Evolutionary conservation across 2,329 filamentous ascomycete genomes (phyloP).

Genomic region (Epichloe uncinata): DNA sequence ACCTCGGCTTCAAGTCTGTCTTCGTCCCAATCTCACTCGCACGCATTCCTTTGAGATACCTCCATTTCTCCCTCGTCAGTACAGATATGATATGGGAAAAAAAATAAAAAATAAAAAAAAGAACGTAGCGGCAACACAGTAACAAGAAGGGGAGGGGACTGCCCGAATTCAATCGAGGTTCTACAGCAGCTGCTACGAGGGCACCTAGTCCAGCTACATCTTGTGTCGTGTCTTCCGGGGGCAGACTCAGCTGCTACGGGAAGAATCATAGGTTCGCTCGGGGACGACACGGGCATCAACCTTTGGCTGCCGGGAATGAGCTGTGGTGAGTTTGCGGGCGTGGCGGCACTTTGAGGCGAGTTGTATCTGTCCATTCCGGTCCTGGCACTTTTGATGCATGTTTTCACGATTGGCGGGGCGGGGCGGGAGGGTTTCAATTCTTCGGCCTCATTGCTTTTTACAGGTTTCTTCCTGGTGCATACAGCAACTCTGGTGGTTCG

Average conservation of each 20-base stretch:
- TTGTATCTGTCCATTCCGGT: too few relatives aligned
- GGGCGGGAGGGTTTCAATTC: not conserved
- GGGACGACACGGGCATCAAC: conserved; percentile 26
- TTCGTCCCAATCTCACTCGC: too few relatives aligned
- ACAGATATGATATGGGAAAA: not conserved
- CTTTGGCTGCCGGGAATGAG: conserved; percentile 39
- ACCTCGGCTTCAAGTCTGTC: too few relatives aligned
- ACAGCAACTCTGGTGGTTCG: too few relatives aligned
- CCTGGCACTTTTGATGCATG: too few relatives aligned
- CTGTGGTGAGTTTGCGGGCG: conserved; percentile 27
- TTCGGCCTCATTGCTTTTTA: not conserved
- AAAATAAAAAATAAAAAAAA: too few relatives aligned
- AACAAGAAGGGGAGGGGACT: too few relatives aligned
- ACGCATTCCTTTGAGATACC: too few relatives aligned
- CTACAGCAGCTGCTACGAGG: conserved; percentile 40
- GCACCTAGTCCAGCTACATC: conserved; percentile 22
- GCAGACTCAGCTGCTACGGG: conserved; percentile 14
- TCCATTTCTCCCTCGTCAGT: not conserved
- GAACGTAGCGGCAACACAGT: too few relatives aligned
- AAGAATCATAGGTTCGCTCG: conserved; percentile 26
- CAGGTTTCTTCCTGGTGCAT: too few relatives aligned
- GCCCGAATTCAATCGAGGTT: too few relatives aligned
- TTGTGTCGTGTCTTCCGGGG: conserved; percentile 42
- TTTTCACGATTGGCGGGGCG: too few relatives aligned
- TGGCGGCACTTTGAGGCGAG: conserved; percentile 14